Evolutionary conservation across 2,329 filamentous ascomycete genomes (phyloP).

Genomic region (Sarocladiaceae sp.): DNA sequence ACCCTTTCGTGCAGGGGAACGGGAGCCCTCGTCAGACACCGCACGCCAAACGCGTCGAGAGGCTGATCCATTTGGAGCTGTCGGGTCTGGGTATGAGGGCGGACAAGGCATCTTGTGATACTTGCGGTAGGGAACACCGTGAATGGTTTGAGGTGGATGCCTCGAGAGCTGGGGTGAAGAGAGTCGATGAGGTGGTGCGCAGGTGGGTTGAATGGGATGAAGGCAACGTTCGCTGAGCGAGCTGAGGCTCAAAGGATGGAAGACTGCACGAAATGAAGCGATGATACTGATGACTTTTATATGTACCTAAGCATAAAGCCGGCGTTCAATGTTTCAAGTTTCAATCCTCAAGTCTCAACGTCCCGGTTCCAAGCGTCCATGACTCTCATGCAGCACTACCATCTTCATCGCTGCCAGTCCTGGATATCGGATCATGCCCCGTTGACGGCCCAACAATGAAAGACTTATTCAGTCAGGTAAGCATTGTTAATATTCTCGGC

Average conservation of each 20-base stretch:
- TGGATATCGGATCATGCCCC: no score
- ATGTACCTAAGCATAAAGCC: no score
- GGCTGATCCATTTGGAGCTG: constrained; percentile 87
- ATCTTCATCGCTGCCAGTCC: no score
- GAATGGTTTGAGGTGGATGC: constrained; percentile 95
- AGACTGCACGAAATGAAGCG: neutral
- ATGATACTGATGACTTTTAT: neutral
- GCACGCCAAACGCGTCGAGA: constrained; percentile 81
- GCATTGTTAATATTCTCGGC: neutral
- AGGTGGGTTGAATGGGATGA: constrained; percentile 79
- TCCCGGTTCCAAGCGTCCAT: no score
- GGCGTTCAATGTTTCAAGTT: no score
- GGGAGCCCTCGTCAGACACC: constrained; percentile 62
- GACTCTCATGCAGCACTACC: no score
- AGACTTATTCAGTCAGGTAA: no score
- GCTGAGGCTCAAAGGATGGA: neutral
- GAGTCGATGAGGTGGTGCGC: constrained; percentile 63
- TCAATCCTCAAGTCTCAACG: no score
- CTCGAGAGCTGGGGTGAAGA: constrained; percentile 60
- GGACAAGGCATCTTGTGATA: constrained; percentile 55
- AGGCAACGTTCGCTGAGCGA: constrained; percentile 16
- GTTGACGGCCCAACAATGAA: no score
- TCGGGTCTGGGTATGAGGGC: constrained; percentile 50
- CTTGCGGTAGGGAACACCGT: constrained; percentile 77
- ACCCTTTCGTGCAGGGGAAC: constrained; percentile 58